These are phyloP conservation scores for Boletellus emodensis DNA, from an alignment of 768 basidiomycete species.

Conservation along the genomic window DNA sequence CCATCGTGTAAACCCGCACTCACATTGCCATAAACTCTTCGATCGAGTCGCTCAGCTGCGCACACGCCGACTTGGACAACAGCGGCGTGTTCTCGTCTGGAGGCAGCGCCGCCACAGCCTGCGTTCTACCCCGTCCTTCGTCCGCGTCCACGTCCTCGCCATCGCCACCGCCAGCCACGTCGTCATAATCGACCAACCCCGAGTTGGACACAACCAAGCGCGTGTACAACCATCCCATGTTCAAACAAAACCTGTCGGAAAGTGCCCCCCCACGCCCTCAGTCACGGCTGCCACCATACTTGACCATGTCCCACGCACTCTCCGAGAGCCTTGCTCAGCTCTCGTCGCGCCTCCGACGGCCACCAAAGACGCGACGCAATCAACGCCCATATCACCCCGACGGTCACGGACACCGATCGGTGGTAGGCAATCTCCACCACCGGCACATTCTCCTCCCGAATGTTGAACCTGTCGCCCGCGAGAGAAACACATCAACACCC, in stretches of 20 bases:
- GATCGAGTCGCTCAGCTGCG: conserved; percentile 58
- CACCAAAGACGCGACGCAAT: conserved; percentile 90
- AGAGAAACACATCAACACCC: neutral
- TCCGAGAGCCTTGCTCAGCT: conserved; percentile 78
- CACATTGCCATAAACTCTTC: conserved; percentile 93
- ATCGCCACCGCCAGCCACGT: conserved; percentile 17
- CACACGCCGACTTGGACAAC: conserved; percentile 34
- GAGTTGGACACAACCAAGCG: conserved; percentile 87
- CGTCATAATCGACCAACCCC: conserved; percentile 48
- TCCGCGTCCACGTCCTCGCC: neutral
- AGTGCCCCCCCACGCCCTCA: no score
- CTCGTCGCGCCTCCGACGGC: conserved; percentile 90
- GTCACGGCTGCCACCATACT: no score
- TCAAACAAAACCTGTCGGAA: conserved; percentile 73
- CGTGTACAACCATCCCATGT: conserved; percentile 93
- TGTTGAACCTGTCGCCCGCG: conserved; percentile 60
- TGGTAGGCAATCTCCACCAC: conserved; percentile 69
- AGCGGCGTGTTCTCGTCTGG: conserved; percentile 32
- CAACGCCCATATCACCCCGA: conserved; percentile 86
- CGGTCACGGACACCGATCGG: conserved; percentile 75
- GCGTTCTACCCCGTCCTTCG: neutral
- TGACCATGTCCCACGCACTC: conserved; percentile 53
- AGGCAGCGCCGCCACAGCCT: no score
- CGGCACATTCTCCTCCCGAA: conserved; percentile 58
- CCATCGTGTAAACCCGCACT: conserved; percentile 19